A percentile compares a stretch with the other conserved stretches of the same genome.
These are phyloP conservation scores for Boletus edulis DNA, from an alignment of 768 basidiomycete genomes.

Conservation along the genomic window DNA sequence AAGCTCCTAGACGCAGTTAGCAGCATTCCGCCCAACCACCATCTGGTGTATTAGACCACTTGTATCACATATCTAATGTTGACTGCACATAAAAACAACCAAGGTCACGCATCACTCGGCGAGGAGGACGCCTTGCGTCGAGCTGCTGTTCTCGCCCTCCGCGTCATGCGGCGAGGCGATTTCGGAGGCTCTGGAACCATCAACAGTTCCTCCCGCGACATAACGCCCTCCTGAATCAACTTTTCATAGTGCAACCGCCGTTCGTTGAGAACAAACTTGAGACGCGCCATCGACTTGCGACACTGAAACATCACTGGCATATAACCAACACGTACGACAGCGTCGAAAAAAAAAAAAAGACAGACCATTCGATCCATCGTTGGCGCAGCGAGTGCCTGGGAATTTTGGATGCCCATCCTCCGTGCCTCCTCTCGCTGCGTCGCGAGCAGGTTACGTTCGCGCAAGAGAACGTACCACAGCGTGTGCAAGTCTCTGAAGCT, in stretches of 20 bases:
- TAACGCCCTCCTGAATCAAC: constrained; percentile 16
- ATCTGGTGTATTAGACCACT: not conserved
- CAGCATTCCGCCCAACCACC: not conserved
- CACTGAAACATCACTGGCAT: constrained; percentile 46
- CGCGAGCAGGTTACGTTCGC: constrained; percentile 88
- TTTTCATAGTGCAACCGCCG: constrained; percentile 77
- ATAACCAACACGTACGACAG: not conserved
- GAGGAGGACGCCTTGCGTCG: constrained; percentile 12
- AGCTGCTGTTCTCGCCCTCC: constrained; percentile 17
- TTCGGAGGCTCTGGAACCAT: constrained; percentile 11
- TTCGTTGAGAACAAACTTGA: constrained; percentile 91
- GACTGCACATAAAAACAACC: not conserved
- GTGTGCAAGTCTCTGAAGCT: constrained; percentile 92
- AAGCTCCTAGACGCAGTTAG: constrained; percentile 22
- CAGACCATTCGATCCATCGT: constrained; percentile 45
- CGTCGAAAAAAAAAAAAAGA: not conserved
- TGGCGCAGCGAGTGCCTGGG: constrained; percentile 27
- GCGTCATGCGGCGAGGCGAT: constrained; percentile 17
- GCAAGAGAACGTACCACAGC: constrained; percentile 87
- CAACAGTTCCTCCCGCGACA: constrained; percentile 19
- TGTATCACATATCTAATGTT: constrained; percentile 10
- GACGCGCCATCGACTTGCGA: constrained; percentile 94
- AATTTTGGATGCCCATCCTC: constrained; percentile 48
- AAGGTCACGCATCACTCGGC: constrained; percentile 2
- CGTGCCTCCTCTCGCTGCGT: constrained; percentile 82